Evolutionary conservation across 441 rosid species (phyloP), one percentile per base, ranked within the genome.

Genomic region (Dalechampia spathulata): DNA sequence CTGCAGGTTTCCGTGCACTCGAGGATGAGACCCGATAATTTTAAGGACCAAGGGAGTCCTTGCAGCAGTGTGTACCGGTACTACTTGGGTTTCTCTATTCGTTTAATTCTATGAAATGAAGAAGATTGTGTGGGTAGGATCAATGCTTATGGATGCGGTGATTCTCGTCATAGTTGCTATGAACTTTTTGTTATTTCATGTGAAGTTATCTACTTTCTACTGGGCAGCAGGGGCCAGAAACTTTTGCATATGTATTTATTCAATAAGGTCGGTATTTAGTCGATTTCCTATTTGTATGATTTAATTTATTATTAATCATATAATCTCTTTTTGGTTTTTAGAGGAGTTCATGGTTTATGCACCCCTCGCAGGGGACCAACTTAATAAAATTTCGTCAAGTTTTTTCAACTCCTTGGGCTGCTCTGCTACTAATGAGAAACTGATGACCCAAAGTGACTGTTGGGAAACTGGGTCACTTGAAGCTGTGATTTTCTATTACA

Each of bases 21-120:
- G 96, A 94, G 75, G 99, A 94, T 54, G 98, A 94, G 73, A 80
- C 84, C 53, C 90, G 98, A 71, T 94, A 83, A 92, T 44, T 56
- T 30, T 46, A 30, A 30, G 34, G 34, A n/a, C 27, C 30, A 3
- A 30, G 34, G 11, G 16, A 10, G 36, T 41, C 47, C 19, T 36
- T 9, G 65, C 41, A 37, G 58, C 59, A 63, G 55, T 56, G 52
- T 8, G 6, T 15, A 25, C 28, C 61, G 13, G 30, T 39, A 47
- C 63, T 44, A 36, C 45, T 4, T 30, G 4, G 4, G 14, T 54
- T 61, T 42, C 11, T 42, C 1, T 25, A 23, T 41, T 61, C 49
- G 40, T 54, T 41, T 49, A 16, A 36, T 52, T 28, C 45, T 27
- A 39, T 20, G 53, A 39, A 39, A n/a, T n/a, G 41, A 55, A 7